Base-by-base conservation (phyloP, 2,329 filamentous ascomycete genomes). In the Hypoxylon sp. region DNA sequence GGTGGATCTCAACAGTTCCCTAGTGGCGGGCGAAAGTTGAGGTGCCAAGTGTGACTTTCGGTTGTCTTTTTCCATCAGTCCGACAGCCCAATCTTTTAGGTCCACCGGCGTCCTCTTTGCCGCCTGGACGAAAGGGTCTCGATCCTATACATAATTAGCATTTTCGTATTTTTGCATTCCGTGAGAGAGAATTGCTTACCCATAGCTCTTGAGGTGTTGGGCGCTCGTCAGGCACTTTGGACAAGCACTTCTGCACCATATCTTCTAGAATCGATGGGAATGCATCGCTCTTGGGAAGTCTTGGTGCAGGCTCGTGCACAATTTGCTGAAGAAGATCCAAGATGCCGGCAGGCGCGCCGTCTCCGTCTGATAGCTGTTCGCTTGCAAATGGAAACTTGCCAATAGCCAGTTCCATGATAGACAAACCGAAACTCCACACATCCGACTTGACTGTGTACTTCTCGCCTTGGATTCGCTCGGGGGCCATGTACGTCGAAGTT, bases 401-500 rank as follows among this genome's bases (percentile, higher is more conserved):
- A 74, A 99, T 97, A 32, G 95, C 95, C 70, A 99, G 81, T 79
- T 99, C 95, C 94, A 99, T 98, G 66, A 99, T 89, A 0, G 90
- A 91, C 69, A 99, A 82, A 30, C 95, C 95, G 67, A 97, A 96
- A 85, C 94, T 97, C 95, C 95, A 99, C 3, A 99, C 95, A 77
- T 99, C 95, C 11, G 94, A 97, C 79, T 97, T 97, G 73, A 99
- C 94, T 0, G 94, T 97, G 79, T 99, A 99, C 72, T 92, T 93
- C 68, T 95, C 93, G 66, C 95, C 95, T 77, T 98, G 94, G 70
- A 99, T 99, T 77, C 95, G 89, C 81, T 99, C 95, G 0, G 95
- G 95, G 0, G 95, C 95, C 95, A 99, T 99, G 82, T 99, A 99
- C 58, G 95, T 99, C 37, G 95, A 97, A 1, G 95, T 99, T 55